Percentiles rank a stretch among this genome's conserved stretches.
phyloP scores from a whole-genome alignment of 257 asterid genomes.

The Solanum neorickii region DNA sequence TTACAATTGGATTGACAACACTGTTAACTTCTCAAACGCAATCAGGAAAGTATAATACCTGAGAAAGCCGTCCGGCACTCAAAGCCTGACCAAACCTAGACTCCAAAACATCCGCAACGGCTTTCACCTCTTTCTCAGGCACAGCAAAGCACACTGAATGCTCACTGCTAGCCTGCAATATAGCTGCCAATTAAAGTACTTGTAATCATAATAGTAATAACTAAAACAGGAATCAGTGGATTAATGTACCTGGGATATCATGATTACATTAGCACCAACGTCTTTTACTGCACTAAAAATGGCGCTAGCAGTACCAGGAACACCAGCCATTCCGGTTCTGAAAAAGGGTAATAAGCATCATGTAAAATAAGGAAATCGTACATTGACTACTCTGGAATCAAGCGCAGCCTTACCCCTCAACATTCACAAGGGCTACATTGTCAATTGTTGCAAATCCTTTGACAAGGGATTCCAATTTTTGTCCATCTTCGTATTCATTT shows the following conservation, averaged over 20 bases:
- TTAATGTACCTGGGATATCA: constrained; percentile 83
- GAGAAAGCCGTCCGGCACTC: constrained; percentile 97
- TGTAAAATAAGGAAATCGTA: background rate
- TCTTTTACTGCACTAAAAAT: constrained; percentile 91
- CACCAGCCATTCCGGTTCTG: constrained; percentile 99
- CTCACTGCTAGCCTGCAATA: constrained; percentile 91
- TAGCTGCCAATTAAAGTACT: constrained; percentile 8
- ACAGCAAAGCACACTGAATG: constrained; percentile 99
- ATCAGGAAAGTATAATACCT: constrained; percentile 31
- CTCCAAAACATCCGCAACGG: constrained; percentile 80
- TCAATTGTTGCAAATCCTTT: constrained; percentile 99
- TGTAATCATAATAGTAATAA: background rate
- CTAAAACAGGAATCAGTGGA: background rate
- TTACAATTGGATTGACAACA: background rate
- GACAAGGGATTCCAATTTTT: constrained; percentile 48
- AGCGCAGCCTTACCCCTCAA: constrained; percentile 71
- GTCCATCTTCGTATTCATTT: constrained; percentile 36
- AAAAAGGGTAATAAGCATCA: constrained; percentile 8
- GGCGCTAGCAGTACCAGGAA: constrained; percentile 93
- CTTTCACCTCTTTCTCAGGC: constrained; percentile 85
- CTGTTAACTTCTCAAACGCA: background rate
- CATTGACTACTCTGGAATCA: background rate
- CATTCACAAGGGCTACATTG: constrained; percentile 93
- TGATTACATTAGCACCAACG: constrained; percentile 94
- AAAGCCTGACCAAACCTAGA: constrained; percentile 83